A percentile compares a stretch with the other conserved stretches of the same genome.
phyloP scores from a whole-genome alignment of 345 rosid species.

The Populus alba region DNA sequence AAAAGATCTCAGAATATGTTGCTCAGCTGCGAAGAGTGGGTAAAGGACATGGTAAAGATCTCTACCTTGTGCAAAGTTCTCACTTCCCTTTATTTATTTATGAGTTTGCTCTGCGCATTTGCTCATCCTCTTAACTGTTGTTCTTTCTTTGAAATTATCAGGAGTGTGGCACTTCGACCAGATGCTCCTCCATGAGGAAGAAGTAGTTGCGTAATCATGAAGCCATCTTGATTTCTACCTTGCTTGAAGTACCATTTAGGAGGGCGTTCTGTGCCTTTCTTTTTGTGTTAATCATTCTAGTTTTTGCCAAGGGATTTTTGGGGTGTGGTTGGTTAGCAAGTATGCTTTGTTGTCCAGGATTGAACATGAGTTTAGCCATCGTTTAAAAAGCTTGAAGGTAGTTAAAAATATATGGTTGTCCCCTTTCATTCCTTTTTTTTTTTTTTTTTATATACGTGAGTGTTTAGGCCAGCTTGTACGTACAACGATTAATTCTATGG shows the following conservation, averaged over 20 bases:
- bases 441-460: too few relatives aligned
- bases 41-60: conserved; percentile 22
- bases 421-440: background rate
- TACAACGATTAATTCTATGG: too few relatives aligned
- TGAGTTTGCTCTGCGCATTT: background rate
- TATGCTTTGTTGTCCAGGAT: background rate
- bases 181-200: conserved; percentile 22
- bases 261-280: background rate
- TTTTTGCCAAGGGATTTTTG: conserved; percentile 9
- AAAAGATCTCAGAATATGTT: conserved; percentile 32
- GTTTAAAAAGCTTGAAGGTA: background rate
- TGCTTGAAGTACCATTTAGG: background rate
- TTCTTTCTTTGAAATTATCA: conserved; percentile 4
- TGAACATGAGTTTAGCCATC: background rate
- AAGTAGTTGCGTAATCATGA: conserved; percentile 30
- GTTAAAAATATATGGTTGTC: background rate
- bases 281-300: conserved; percentile 6
- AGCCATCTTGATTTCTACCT: background rate
- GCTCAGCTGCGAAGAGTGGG: conserved; percentile 35
- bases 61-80: background rate
- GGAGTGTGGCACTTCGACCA: conserved; percentile 42
- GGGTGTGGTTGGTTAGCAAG: background rate
- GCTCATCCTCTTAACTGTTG: background rate
- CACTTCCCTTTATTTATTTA: background rate
- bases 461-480: too few relatives aligned